These are phyloP conservation scores for Hanseniaspora thailandica DNA, from an alignment of 805 yeast species.

Conservation along the genomic window DNA sequence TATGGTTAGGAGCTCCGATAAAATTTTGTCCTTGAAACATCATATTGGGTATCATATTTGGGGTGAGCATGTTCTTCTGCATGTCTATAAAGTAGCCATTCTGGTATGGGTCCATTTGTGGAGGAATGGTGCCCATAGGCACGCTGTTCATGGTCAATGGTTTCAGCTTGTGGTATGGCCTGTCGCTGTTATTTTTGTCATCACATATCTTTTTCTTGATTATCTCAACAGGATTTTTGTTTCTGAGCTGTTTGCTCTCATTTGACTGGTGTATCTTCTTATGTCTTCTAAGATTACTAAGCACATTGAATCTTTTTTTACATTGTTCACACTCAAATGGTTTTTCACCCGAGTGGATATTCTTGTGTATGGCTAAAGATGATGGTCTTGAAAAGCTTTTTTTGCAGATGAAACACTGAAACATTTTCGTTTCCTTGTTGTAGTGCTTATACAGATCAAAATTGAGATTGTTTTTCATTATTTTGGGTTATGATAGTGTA, in stretches of 20 bases:
- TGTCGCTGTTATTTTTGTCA: background rate
- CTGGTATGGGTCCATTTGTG: background rate
- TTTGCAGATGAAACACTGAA: slow-evolving; percentile 53
- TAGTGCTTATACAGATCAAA: slow-evolving; percentile 1
- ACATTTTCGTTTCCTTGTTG: slow-evolving; percentile 4
- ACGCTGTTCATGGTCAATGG: background rate
- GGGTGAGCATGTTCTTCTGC: background rate
- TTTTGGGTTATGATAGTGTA: background rate
- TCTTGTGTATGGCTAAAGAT: slow-evolving; percentile 64
- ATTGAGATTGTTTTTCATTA: background rate
- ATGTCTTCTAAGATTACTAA: slow-evolving; percentile 27
- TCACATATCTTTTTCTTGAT: background rate
- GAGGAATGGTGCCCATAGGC: background rate
- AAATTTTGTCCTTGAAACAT: background rate
- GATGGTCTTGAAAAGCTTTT: slow-evolving; percentile 81
- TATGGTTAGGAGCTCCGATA: background rate
- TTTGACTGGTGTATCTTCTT: slow-evolving; percentile 22
- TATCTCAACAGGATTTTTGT: background rate
- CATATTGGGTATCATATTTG: background rate
- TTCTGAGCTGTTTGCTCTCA: background rate
- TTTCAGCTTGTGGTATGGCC: background rate
- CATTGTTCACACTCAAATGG: slow-evolving; percentile 73
- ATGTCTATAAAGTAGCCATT: background rate
- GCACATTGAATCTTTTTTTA: slow-evolving; percentile 44
- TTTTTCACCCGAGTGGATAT: slow-evolving; percentile 80